phyloP scores from a whole-genome alignment of 345 rosid genomes.

The Hevea brasiliensis region DNA sequence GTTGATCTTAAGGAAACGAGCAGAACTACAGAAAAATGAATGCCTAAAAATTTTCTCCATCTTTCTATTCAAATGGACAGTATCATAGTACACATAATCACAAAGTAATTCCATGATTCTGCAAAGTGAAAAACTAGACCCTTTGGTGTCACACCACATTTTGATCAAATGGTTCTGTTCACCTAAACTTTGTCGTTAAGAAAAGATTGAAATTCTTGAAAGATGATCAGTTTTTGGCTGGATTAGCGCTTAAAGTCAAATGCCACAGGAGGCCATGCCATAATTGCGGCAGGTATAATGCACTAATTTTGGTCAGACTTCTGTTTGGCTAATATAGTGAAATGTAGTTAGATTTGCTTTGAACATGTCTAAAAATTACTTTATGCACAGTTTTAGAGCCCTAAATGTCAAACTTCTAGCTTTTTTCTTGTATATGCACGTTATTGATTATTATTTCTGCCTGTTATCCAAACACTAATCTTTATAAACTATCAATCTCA shows the following conservation, averaged over 20 bases:
- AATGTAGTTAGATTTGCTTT: not conserved
- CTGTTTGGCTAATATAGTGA: not conserved
- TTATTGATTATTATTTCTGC: not conserved
- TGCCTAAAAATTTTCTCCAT: too few relatives aligned
- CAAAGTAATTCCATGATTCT: not conserved
- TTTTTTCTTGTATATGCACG: not conserved
- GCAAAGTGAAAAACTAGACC: not conserved
- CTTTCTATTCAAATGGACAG: too few relatives aligned
- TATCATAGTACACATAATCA: too few relatives aligned
- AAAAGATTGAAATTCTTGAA: too few relatives aligned
- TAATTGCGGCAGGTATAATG: slow-evolving; percentile 5
- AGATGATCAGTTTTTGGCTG: not conserved
- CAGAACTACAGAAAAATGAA: too few relatives aligned
- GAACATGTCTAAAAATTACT: not conserved
- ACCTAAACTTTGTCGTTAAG: not conserved
- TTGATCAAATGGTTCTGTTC: not conserved
- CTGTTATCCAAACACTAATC: not conserved
- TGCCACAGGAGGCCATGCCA: not conserved
- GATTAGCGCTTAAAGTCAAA: not conserved
- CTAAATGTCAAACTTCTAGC: slow-evolving; percentile 2
- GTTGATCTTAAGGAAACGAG: too few relatives aligned
- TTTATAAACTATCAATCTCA: too few relatives aligned
- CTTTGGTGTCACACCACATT: too few relatives aligned
- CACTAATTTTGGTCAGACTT: not conserved
- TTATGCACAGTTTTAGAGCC: not conserved